These are phyloP conservation scores for Suhomyces atakaporum DNA, from an alignment of 1,139 yeast species.

Conservation along the genomic window DNA sequence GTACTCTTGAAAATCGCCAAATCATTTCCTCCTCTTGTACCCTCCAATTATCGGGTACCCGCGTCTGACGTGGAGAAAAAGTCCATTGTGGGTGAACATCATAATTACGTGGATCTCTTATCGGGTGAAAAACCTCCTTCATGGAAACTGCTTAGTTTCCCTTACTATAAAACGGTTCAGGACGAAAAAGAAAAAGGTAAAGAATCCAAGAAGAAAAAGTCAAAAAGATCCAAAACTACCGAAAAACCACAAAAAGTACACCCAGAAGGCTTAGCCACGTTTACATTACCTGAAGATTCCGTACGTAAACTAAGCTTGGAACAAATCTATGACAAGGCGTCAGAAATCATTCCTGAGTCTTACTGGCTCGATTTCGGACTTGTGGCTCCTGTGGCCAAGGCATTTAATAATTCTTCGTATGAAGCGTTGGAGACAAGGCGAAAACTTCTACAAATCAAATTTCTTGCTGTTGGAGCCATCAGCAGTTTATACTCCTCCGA, in stretches of 20 bases:
- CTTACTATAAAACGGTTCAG: constrained; percentile 44
- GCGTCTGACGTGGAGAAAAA: too few species aligned
- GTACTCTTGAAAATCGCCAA: constrained; percentile 55
- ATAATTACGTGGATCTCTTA: constrained; percentile 55
- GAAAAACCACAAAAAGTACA: constrained; percentile 5
- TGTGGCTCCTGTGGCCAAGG: constrained; percentile 66
- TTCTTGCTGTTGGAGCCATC: constrained; percentile 62
- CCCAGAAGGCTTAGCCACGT: constrained; percentile 50
- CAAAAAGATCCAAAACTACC: not conserved
- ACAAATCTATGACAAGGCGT: constrained; percentile 65
- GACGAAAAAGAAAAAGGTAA: constrained; percentile 12
- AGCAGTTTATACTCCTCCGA: constrained; percentile 54
- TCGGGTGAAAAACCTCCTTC: constrained; percentile 53
- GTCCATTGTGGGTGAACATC: constrained; percentile 47
- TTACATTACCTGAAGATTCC: constrained; percentile 49
- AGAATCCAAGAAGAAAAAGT: constrained; percentile 4
- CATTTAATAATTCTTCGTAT: constrained; percentile 60
- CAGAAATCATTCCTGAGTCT: constrained; percentile 58
- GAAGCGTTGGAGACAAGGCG: constrained; percentile 60
- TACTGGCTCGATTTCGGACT: constrained; percentile 66
- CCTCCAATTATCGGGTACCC: constrained; percentile 39
- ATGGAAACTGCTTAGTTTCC: constrained; percentile 60
- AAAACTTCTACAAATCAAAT: constrained; percentile 62
- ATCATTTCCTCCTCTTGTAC: constrained; percentile 54
- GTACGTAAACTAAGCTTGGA: constrained; percentile 55